phyloP scores from a whole-genome alignment of 2,329 filamentous ascomycete genomes.

The Colletotrichum sp. region DNA sequence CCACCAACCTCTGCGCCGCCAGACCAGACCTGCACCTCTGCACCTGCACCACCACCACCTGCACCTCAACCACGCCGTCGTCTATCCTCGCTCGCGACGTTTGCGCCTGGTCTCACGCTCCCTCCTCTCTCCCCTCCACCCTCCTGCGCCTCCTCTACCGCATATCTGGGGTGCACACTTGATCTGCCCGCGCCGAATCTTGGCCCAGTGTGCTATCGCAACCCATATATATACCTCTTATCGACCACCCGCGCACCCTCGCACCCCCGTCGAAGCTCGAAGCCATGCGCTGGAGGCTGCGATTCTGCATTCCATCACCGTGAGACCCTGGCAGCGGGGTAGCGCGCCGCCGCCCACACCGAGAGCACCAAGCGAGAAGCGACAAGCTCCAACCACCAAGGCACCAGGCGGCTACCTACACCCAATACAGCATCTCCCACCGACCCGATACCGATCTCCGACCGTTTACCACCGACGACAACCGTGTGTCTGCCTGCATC shows the following conservation, averaged over 20 bases:
- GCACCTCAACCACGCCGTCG: not conserved
- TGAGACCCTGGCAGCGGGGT: conserved; percentile 23
- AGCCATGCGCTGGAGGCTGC: conserved; percentile 19
- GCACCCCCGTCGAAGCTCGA: not conserved
- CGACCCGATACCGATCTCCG: conserved; percentile 16
- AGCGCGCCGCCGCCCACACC: conserved; percentile 3
- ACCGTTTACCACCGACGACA: conserved; percentile 4
- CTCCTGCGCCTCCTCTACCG: not conserved
- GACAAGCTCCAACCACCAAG: not conserved
- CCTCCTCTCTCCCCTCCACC: not conserved
- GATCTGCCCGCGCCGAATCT: not conserved
- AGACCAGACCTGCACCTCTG: not conserved
- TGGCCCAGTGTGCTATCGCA: not conserved
- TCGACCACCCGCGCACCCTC: not conserved
- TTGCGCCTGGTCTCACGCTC: not conserved
- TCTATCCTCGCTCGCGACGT: not conserved
- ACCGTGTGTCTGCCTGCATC: not conserved
- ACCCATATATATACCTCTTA: not conserved
- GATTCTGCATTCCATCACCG: conserved; percentile 19
- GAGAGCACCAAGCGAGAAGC: not conserved
- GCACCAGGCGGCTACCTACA: conserved; percentile 4
- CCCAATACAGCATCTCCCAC: conserved; percentile 15
- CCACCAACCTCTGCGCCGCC: not conserved
- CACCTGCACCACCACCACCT: not conserved
- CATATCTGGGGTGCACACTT: not conserved